phyloP scores from a whole-genome alignment of 768 basidiomycete species.

The Lactarius sp. region DNA sequence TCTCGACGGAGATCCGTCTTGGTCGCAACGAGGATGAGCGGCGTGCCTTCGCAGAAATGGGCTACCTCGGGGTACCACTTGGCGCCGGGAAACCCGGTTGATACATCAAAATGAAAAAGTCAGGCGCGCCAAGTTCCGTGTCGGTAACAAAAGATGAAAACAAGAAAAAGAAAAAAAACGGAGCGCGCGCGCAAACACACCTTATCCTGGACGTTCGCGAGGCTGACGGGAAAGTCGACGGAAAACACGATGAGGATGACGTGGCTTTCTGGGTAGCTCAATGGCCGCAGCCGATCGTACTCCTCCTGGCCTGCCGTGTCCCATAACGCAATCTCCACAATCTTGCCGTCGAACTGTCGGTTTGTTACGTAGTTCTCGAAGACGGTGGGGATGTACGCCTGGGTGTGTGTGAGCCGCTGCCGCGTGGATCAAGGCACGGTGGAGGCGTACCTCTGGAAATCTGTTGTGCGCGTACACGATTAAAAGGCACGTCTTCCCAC shows the following conservation, averaged over 20 bases:
- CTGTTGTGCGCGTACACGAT: slow-evolving; percentile 96
- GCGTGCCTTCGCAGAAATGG: slow-evolving; percentile 87
- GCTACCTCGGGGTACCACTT: slow-evolving; percentile 93
- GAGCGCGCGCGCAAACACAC: slow-evolving; percentile 37
- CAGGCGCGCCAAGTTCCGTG: not conserved
- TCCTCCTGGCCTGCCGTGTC: slow-evolving; percentile 98
- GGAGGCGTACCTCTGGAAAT: slow-evolving; percentile 80
- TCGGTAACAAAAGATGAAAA: not conserved
- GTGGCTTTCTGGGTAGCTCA: slow-evolving; percentile 85
- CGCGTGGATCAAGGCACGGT: slow-evolving; percentile 17
- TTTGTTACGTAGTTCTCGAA: slow-evolving; percentile 93
- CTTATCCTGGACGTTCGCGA: slow-evolving; percentile 89
- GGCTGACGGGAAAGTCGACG: slow-evolving; percentile 85
- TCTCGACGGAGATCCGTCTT: slow-evolving; percentile 90
- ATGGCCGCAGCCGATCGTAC: slow-evolving; percentile 82
- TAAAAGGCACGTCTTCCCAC: slow-evolving; percentile 91
- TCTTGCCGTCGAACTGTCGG: slow-evolving; percentile 79
- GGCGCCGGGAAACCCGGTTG: slow-evolving; percentile 17
- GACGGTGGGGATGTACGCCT: slow-evolving; percentile 92
- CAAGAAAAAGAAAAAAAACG: not conserved
- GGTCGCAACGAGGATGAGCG: slow-evolving; percentile 87
- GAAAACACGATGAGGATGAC: slow-evolving; percentile 94
- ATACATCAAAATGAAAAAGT: slow-evolving; percentile 6
- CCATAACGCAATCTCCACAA: slow-evolving; percentile 96
- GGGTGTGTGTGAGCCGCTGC: slow-evolving; percentile 26